Conservation (phyloP, 148 eudicot genomes). For the Silene latifolia region DNA sequence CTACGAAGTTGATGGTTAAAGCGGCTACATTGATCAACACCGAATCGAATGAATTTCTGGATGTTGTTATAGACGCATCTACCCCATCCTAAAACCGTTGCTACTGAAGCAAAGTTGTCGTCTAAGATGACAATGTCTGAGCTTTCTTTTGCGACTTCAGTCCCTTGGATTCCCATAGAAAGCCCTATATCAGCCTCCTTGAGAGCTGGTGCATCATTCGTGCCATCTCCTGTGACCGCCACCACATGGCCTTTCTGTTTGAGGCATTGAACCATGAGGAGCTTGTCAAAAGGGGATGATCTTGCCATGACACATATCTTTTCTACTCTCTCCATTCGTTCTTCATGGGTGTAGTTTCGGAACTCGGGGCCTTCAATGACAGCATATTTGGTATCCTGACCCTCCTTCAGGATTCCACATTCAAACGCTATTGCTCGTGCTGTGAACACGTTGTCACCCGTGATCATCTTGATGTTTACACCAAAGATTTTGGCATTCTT, state of each 20-base stretch:
- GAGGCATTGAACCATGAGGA: conserved; percentile 31
- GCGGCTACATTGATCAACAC: conserved; percentile 36
- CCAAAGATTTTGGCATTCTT: conserved; percentile 27
- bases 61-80: conserved; percentile 38
- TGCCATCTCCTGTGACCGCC: conserved; percentile 38
- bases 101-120: conserved; percentile 35
- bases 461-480: conserved; percentile 35
- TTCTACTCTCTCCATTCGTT: conserved; percentile 24
- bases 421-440: conserved; percentile 30
- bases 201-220: conserved; percentile 36
- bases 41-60: conserved; percentile 35
- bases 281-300: conserved; percentile 38
- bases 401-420: conserved; percentile 26
- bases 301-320: conserved; percentile 32
- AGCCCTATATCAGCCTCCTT: conserved; percentile 26
- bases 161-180: conserved; percentile 27
- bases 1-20: conserved; percentile 31
- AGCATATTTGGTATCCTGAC: conserved; percentile 9
- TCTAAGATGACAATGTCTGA: conserved; percentile 36
- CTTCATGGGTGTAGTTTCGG: conserved; percentile 25
- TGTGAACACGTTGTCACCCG: conserved; percentile 30
- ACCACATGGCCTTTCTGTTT: conserved; percentile 34
- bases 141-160: conserved; percentile 36
- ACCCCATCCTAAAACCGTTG: conserved; percentile 32
- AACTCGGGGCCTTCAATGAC: conserved; percentile 28